Conservation (phyloP, 495 filamentous ascomycete genomes). For the Penicillium pulvis region DNA sequence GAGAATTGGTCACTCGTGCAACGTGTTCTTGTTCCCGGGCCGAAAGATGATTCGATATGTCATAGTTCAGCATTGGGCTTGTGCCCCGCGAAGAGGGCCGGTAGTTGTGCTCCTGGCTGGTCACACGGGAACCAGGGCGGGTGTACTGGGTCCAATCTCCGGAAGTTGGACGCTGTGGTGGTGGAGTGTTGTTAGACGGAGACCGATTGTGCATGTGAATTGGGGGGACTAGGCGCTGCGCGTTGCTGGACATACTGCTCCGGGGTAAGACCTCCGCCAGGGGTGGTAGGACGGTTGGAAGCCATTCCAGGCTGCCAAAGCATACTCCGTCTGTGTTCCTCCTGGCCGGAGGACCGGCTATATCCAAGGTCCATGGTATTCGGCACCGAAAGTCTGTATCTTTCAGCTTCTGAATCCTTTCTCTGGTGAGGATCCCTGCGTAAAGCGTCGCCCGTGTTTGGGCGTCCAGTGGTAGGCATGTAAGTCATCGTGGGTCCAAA, state of each 20-base stretch:
- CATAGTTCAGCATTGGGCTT: slow-evolving; percentile 46
- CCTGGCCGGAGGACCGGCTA: slow-evolving; percentile 43
- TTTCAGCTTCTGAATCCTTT: slow-evolving; percentile 41
- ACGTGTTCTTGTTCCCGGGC: slow-evolving; percentile 95
- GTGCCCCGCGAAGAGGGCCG: slow-evolving; percentile 56
- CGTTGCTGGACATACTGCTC: slow-evolving; percentile 87
- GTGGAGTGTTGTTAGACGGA: slow-evolving; percentile 55
- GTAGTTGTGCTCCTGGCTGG: slow-evolving; percentile 40
- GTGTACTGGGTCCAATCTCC: slow-evolving; percentile 60
- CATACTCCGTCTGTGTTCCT: slow-evolving; percentile 61
- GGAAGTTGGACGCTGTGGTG: slow-evolving; percentile 45
- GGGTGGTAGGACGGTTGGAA: slow-evolving; percentile 44
- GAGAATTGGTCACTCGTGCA: slow-evolving; percentile 80
- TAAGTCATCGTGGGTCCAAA: slow-evolving; percentile 79
- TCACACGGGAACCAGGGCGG: slow-evolving; percentile 42
- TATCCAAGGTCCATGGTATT: slow-evolving; percentile 34
- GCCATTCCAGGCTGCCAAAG: slow-evolving; percentile 79
- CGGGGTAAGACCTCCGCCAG: slow-evolving; percentile 53
- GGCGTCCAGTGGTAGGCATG: slow-evolving; percentile 55
- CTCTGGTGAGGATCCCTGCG: slow-evolving; percentile 40
- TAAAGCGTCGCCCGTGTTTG: slow-evolving; percentile 42
- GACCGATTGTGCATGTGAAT: slow-evolving; percentile 58
- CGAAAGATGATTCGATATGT: slow-evolving; percentile 70
- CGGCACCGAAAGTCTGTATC: slow-evolving; percentile 31
- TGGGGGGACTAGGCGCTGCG: slow-evolving; percentile 56